Conservation (phyloP, 2,329 filamentous ascomycete species). For the Xylariaceae sp. region DNA sequence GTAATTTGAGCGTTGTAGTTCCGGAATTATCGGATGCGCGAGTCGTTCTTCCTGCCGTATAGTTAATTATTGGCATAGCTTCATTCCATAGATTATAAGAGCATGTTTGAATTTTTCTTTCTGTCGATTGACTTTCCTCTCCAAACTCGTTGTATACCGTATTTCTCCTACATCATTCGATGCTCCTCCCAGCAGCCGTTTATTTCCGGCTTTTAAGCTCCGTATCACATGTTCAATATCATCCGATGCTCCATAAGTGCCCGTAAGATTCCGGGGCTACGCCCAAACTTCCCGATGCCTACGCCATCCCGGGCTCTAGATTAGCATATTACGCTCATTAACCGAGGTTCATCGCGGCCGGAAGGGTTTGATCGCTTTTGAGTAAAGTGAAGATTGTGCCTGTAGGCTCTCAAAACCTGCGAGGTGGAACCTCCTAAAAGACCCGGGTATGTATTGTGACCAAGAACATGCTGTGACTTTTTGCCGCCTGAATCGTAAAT, state of each 20-base stretch:
- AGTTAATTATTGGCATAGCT: too few species aligned
- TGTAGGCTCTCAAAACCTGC: not conserved
- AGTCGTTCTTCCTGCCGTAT: too few species aligned
- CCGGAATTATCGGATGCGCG: too few species aligned
- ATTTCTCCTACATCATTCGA: slow-evolving; percentile 1
- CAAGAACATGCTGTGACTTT: not conserved
- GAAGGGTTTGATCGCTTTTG: slow-evolving; percentile 6
- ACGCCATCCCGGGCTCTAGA: not conserved
- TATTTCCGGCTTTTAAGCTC: slow-evolving; percentile 8
- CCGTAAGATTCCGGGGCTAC: slow-evolving; percentile 17
- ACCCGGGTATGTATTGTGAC: not conserved
- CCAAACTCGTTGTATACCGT: not conserved
- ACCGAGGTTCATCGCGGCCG: slow-evolving; percentile 13
- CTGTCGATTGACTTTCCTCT: not conserved
- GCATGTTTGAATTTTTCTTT: too few species aligned
- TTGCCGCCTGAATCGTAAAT: slow-evolving; percentile 13
- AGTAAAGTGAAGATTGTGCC: slow-evolving; percentile 1
- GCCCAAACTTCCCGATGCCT: slow-evolving; percentile 8
- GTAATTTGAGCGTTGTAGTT: too few species aligned
- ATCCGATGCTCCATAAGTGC: slow-evolving; percentile 12
- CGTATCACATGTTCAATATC: slow-evolving; percentile 24
- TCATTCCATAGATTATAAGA: too few species aligned
- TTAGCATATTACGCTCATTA: too few species aligned
- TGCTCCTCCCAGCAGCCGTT: not conserved
- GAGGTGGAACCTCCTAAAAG: not conserved